Evolutionary conservation across 139 green algal species (phyloP).

Genomic region (Choricystis sp.): DNA sequence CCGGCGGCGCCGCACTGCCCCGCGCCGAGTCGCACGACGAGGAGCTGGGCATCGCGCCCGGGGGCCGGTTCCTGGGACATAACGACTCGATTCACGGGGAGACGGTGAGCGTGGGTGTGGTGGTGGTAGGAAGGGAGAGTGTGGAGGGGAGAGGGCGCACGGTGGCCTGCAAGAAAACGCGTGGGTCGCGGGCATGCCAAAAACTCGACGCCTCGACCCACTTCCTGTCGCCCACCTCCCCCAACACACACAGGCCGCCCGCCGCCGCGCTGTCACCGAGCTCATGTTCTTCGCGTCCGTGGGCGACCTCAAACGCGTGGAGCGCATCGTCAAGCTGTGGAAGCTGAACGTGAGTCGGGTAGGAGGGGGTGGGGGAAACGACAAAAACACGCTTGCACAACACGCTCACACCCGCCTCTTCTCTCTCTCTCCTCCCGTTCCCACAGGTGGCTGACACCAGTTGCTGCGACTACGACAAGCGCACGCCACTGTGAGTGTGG

Average conservation of each 20-base stretch:
- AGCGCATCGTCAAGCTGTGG: conserved; percentile 51
- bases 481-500: conserved; percentile 58
- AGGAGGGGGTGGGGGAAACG: neutral
- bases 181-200: neutral
- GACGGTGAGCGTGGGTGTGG: conserved; percentile 1
- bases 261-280: conserved; percentile 61
- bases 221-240: neutral
- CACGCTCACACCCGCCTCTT: neutral
- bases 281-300: conserved; percentile 77
- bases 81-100: conserved; percentile 17
- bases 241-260: conserved; percentile 38
- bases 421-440: neutral
- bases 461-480: conserved; percentile 73
- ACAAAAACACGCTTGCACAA: neutral
- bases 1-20: no score
- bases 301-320: conserved; percentile 54
- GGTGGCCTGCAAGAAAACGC: neutral
- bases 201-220: no score
- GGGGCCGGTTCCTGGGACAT: neutral
- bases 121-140: no score
- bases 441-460: conserved; percentile 40
- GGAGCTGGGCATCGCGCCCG: neutral
- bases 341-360: conserved; percentile 33
- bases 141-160: neutral
- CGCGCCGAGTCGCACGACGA: no score